A percentile compares a stretch with the other conserved stretches of the same genome.
Conservation (phyloP, 768 basidiomycete genomes). For the Lentinula guzmanii region DNA sequence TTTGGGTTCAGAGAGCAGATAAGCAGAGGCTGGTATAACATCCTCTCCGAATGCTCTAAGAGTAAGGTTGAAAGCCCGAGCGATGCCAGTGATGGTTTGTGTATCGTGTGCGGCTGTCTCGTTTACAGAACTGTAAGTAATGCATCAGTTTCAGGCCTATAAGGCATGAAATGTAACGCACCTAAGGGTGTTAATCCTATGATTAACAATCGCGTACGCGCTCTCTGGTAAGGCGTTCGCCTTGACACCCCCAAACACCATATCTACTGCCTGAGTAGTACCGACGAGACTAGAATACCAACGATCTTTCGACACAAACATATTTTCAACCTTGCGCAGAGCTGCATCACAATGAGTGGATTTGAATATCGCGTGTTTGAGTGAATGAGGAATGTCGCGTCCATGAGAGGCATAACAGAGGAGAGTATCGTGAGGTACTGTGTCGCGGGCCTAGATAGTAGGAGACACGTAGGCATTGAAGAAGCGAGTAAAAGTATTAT, state of each 20-base stretch:
- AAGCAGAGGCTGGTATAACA: constrained; percentile 14
- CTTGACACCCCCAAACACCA: constrained; percentile 41
- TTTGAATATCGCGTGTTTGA: constrained; percentile 26
- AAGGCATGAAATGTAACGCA: neutral
- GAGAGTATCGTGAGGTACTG: constrained; percentile 35
- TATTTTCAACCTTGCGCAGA: constrained; percentile 33
- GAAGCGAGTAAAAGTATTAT: neutral
- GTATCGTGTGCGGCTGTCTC: constrained; percentile 23
- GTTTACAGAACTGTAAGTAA: constrained; percentile 24
- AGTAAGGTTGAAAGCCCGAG: constrained; percentile 31
- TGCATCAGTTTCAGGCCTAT: no score
- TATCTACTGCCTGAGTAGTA: constrained; percentile 56
- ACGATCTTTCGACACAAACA: constrained; percentile 13
- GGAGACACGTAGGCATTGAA: neutral
- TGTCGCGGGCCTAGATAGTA: constrained; percentile 25
- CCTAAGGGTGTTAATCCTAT: constrained; percentile 42
- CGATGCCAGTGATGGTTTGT: constrained; percentile 26
- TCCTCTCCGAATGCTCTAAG: constrained; percentile 31
- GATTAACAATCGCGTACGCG: constrained; percentile 42
- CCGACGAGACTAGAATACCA: constrained; percentile 25
- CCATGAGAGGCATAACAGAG: constrained; percentile 48
- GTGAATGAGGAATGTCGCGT: constrained; percentile 28
- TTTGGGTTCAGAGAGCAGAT: constrained; percentile 13
- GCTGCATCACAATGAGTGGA: constrained; percentile 30
- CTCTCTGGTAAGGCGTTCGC: constrained; percentile 57